Base-by-base conservation (phyloP, 2,329 filamentous ascomycete species). In the Lecanicillium sp. region DNA sequence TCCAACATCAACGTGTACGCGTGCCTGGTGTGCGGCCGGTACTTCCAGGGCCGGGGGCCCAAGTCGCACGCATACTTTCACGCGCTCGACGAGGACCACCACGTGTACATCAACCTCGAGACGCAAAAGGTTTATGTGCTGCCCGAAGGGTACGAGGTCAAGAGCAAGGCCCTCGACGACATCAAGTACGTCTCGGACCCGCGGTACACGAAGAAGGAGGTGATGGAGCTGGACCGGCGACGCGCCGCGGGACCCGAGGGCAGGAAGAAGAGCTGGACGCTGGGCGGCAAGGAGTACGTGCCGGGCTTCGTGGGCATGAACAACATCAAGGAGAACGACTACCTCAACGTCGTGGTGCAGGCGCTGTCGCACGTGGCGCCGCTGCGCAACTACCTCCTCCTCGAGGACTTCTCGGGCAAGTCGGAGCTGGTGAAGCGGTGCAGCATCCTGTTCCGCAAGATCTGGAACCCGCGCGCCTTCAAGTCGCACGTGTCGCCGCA, bases 251-350 rank as follows among this genome's bases (percentile, higher is more conserved):
- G 30, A 14, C n/a, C 20, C 14, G 33, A 19, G 5, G 42, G 23
- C 14, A 32, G 36, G 15, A 24, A 11, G 27, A 58, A 72, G 15
- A 79, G 81, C 37, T 90, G 84, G 78, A 91, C 95, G 59, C 75
- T 97, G 35, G 75, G 76, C 42, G 89, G 89, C 54, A 87, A 86
- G 66, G 82, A 86, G 63, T 98, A 98, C 68, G 84, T 84, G 55
- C 93, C 93, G 17, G 91, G 93, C 5, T 98, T 90, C 63, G 89
- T 98, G 52, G 93, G 93, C 56, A 94, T 98, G 87, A 98, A 98
- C 76, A 98, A 98, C 69, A 96, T 98, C 75, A 98, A 98, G 68
- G 89, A 93, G 50, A 98, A 98, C 69, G 93, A 98, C 72, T 98
- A 98, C 70, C 78, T 97, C 62, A 98, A 98, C 63, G 91, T 95